These are phyloP conservation scores for Abrus precatorius DNA, from an alignment of 306 rosid species.

Conservation along the genomic window DNA sequence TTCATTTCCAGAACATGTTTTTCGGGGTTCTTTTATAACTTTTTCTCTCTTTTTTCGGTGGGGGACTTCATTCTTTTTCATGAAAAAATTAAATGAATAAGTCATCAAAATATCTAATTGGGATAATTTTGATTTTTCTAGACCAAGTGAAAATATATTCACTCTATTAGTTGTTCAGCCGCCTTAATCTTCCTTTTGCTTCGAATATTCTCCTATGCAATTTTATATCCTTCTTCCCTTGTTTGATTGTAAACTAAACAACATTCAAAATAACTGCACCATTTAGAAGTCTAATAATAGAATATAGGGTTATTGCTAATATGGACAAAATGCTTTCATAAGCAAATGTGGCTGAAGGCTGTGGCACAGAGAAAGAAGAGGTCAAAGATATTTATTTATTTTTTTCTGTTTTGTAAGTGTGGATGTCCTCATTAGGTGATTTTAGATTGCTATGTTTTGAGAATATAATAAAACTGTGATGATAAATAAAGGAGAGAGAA, in stretches of 20 bases:
- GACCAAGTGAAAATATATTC: neutral
- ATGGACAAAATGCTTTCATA: conserved; percentile 45
- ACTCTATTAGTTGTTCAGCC: conserved; percentile 8
- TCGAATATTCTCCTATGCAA: conserved; percentile 40
- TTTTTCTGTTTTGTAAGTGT: neutral
- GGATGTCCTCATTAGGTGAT: conserved; percentile 12
- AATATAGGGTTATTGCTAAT: neutral
- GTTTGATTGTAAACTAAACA: conserved; percentile 28
- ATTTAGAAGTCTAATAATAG: conserved; percentile 22
- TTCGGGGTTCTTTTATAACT: conserved; percentile 25
- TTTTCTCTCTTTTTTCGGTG: neutral
- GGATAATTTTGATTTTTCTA: conserved; percentile 10
- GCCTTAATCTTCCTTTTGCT: conserved; percentile 31
- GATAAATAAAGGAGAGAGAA: neutral
- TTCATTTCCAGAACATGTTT: conserved; percentile 40
- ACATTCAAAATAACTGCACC: conserved; percentile 26
- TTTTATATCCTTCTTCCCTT: conserved; percentile 19
- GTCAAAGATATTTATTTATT: conserved; percentile 12
- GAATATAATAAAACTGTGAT: neutral
- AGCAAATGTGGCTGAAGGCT: conserved; percentile 43
- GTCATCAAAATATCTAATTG: neutral
- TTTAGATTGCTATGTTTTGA: conserved; percentile 5
- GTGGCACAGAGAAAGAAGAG: conserved; percentile 20
- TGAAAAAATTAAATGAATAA: conserved; percentile 37
- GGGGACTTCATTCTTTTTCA: conserved; percentile 28